phyloP scores from a whole-genome alignment of 192 early-diverging fungal genomes.

The Linnemannia hyalina region DNA sequence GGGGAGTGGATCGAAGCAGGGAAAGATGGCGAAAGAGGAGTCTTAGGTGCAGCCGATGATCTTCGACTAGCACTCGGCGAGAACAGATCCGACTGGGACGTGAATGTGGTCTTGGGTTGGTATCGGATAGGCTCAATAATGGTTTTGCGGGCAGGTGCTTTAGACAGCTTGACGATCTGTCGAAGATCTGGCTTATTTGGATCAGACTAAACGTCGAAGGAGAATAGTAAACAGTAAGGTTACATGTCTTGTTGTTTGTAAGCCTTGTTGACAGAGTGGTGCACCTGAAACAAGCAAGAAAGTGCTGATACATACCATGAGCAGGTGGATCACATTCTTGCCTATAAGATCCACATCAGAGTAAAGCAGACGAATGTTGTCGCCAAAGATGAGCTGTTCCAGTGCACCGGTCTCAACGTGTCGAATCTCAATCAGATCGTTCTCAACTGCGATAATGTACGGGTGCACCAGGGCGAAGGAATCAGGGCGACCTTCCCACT shows the following conservation, averaged over 20 bases:
- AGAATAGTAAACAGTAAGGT: not conserved
- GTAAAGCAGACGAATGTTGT: constrained; percentile 28
- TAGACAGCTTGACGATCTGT: constrained; percentile 16
- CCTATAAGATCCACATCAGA: constrained; percentile 18
- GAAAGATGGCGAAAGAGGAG: not conserved
- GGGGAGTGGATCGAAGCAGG: not conserved
- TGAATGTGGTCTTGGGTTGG: constrained; percentile 23
- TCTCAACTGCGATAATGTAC: constrained; percentile 91
- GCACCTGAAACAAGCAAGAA: too few species aligned
- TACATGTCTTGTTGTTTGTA: not conserved
- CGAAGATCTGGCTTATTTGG: constrained; percentile 13
- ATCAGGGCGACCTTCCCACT: constrained; percentile 89
- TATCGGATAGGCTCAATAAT: constrained; percentile 17
- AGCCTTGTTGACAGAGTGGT: too few species aligned
- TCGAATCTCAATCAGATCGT: constrained; percentile 89
- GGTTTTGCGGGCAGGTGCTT: constrained; percentile 14
- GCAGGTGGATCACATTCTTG: constrained; percentile 27
- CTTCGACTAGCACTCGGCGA: constrained; percentile 2
- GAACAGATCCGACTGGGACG: constrained; percentile 6
- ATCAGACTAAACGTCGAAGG: constrained; percentile 2
- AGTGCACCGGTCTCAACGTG: constrained; percentile 75
- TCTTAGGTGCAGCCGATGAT: not conserved
- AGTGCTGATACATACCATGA: constrained; percentile 13
- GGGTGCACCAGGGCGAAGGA: constrained; percentile 84
- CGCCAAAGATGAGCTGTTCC: constrained; percentile 32